Base-by-base conservation (phyloP, 2,329 filamentous ascomycete genomes). In the Fusarium annulatum region DNA sequence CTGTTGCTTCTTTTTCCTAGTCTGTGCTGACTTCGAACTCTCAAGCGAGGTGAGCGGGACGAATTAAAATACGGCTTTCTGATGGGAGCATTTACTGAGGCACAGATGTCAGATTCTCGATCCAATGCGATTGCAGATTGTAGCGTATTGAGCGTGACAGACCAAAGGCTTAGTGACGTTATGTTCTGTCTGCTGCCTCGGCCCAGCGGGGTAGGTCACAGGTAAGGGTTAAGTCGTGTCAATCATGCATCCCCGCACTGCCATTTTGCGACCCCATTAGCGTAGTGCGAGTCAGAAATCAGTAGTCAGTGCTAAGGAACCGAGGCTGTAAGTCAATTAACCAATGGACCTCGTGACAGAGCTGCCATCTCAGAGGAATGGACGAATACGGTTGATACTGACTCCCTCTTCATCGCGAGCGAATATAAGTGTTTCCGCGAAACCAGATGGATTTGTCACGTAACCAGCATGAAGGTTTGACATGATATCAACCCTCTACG, bases 401-500 rank as follows among this genome's bases (percentile, higher is more conserved):
- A 3, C 3, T 15, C 2, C 1, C 7, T 21, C 4, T 2, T 21
- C 3, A 3, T 9, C 3, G 2, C 45, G 3, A 21, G 18, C 5
- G 18, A 12, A 5, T 48, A 28, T 46, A 28, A 28, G 4, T 21
- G 18, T 21, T 46, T 28, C 5, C 0, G 21, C 2, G 15, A 18
- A 48, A 3, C 26, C 0, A 21, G 23, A 28, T 28, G 9, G 1
- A 14, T 28, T 19, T 21, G 1, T 7, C 2, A 4, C 9, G 19
- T 48, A 9, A 7, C 7, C 4, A 16, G 15, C 3, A n/a, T 18
- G 7, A 3, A 7, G 12, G 7, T 5, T 14, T 4, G 10, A 26
- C 4, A 9, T 26, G 0, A 1, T 7, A 16, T 16, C 19, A 2
- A 12, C 3, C 19, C 0, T 30, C 3, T 10, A 5, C 12, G 5